Evolutionary conservation across 148 eudicot genomes (phyloP), one percentile per base, ranked within the genome.

Genomic region (Rhododendron mucronatum): DNA sequence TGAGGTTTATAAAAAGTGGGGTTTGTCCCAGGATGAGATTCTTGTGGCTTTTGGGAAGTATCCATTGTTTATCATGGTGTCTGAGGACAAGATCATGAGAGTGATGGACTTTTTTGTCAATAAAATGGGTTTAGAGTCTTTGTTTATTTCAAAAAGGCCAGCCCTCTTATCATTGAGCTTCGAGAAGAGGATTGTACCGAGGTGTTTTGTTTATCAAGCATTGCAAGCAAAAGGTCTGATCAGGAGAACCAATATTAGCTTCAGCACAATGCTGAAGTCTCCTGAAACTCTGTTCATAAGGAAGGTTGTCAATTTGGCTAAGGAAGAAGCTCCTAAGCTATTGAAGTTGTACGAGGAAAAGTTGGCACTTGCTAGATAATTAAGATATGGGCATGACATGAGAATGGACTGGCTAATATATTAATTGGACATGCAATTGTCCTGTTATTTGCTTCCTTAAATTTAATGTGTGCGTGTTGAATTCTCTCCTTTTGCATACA

Each of bases 1-100:
- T 61, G 86, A 84, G 67, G 39, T 35, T 57, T 89, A 71, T 61
- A 80, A 84, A 80, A 89, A 80, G 37, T 89, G 90, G 86, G 90
- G 88, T 53, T 86, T 73, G 82, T 89, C 88, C 15, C 78, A 86
- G 8, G 85, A 74, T 23, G 90, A 86, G 59, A 55, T 86, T 74
- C 69, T 53, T 75, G 50, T 13, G 61, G 86, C 90, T 59, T 89
- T 89, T 86, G 51, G 48, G 65, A 86, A 41, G 86, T 28, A 88
- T 59, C 90, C 90, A 0, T 16, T 57, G 26, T 79, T 81, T 86
- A 86, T 88, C 85, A 47, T 23, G 23, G 23, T 15, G 39, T 88
- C 90, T 0, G 74, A 83, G 82, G 77, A 83, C 28, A 86, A 88
- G 67, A 77, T 88, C 18, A 37, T 2, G 4, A 16, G 18, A 50